Evolutionary conservation across 2,329 filamentous ascomycete species (phyloP), one percentile per base, ranked within the genome.

Genomic region (Colletotrichum coccodes): DNA sequence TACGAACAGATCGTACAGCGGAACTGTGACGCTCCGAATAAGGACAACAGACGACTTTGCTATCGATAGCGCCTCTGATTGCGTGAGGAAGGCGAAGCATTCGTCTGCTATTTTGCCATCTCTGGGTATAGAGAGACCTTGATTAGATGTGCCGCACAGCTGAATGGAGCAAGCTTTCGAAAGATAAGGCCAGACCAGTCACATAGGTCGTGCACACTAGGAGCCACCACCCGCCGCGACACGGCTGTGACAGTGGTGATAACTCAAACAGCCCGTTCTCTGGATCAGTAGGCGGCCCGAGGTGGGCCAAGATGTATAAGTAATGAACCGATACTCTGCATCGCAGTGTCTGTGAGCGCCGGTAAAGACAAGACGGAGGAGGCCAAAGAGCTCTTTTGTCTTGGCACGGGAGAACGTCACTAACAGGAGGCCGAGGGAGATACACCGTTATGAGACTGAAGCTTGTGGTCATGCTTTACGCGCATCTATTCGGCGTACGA

Each of bases 191-290:
- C 28, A 34, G 32, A 42, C 14, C n/a, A 18, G 28, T 18, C 42
- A 36, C 34, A 23, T 21, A 60, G 61, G 23, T 36, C 49, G 56
- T 69, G 66, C 62, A 42, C 42, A 38, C 42, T 36, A 32, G 42
- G 49, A 40, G 46, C 44, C n/a, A 14, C 38, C 42, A 14, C 36
- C 56, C 52, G 61, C 26, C 66, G 66, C 66, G 66, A 69, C 66
- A 69, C 56, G 66, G 40, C 66, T 69, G 61, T 60, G 62, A 69
- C 66, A 68, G 47, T 60, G 54, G 54, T 60, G 9, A 60, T 21
- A 69, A 69, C 66, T 69, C 66, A 69, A 60, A 56, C 16, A 30
- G 23, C 16, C 28, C 32, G 34, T 34, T 50, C 38, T n/a, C 42
- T 50, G 32, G 49, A 42, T 40, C 42, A 38, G 36, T 32, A 36